Percentiles rank a stretch among this genome's conserved stretches.
Conservation (phyloP, 345 rosid species). For the Aurinia saxatilis region DNA sequence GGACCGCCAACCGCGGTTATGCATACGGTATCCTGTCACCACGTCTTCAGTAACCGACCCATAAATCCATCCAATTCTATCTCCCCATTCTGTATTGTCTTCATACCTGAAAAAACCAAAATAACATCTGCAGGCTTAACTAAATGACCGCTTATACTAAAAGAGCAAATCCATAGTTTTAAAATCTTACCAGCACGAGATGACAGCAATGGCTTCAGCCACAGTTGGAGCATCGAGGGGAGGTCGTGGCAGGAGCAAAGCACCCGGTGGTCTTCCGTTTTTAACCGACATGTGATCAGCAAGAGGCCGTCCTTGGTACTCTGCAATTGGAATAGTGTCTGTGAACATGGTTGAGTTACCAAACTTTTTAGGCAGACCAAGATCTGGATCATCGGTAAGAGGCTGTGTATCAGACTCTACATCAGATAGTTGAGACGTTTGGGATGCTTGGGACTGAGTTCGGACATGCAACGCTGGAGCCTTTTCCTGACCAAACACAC, state of each 20-base stretch:
- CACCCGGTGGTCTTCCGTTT: conserved; percentile 96
- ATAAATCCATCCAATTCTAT: conserved; percentile 83
- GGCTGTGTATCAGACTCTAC: conserved; percentile 61
- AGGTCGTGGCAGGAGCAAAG: conserved; percentile 64
- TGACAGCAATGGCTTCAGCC: conserved; percentile 95
- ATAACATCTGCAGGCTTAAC: neutral
- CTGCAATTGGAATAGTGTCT: conserved; percentile 72
- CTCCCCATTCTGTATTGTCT: conserved; percentile 93
- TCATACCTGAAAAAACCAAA: conserved; percentile 38
- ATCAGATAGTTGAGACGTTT: conserved; percentile 26
- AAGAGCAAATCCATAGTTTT: neutral
- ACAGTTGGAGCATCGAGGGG: conserved; percentile 91
- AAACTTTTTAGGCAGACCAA: conserved; percentile 59
- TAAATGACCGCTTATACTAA: neutral
- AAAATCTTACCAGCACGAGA: conserved; percentile 68
- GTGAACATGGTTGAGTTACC: conserved; percentile 68
- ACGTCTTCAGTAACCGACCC: conserved; percentile 53
- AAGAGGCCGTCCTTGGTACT: conserved; percentile 88
- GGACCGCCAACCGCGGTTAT: conserved; percentile 96
- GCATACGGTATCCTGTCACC: conserved; percentile 93
- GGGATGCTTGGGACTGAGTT: conserved; percentile 25
- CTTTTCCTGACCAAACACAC: conserved; percentile 63
- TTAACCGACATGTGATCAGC: conserved; percentile 87
- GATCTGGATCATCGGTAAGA: conserved; percentile 60
- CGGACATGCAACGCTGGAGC: conserved; percentile 31